Percentiles rank a stretch among this genome's conserved stretches.
Conservation (phyloP, 169 alveolate genomes). For the Plasmodium berghei region DNA sequence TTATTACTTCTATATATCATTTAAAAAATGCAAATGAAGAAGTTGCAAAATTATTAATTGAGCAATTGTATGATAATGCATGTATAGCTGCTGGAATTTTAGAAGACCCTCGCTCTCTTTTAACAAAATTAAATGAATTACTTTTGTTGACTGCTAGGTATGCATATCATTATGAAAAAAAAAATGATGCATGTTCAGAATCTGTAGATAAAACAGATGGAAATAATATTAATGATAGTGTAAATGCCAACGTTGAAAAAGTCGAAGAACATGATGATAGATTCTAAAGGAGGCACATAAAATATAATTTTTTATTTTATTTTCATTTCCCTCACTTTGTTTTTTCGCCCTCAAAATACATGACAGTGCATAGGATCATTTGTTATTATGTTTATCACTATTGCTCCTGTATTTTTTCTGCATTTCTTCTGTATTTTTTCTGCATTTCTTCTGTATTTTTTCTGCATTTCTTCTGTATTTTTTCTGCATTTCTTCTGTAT, state of each 20-base stretch:
- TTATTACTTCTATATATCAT: conserved; percentile 81
- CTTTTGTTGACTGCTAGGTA: conserved; percentile 85
- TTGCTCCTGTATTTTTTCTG: no score
- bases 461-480: no score
- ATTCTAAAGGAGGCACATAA: no score
- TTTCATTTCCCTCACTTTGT: no score
- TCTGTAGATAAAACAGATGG: conserved; percentile 4
- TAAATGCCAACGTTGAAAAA: not conserved
- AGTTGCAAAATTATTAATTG: conserved; percentile 85
- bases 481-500: no score
- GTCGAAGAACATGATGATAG: no score
- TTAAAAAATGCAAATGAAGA: conserved; percentile 81
- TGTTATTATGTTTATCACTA: no score
- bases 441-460: no score
- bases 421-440: no score
- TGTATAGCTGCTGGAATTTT: conserved; percentile 93
- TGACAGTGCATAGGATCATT: no score
- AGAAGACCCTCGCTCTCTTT: conserved; percentile 92
- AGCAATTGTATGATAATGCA: conserved; percentile 92
- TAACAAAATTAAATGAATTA: conserved; percentile 87
- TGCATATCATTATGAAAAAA: conserved; percentile 82
- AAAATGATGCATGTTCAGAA: not conserved
- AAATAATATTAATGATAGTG: conserved; percentile 9
- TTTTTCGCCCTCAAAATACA: no score
- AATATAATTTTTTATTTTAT: no score